Percentiles rank a stretch among this genome's conserved stretches.
Conservation (phyloP, 768 basidiomycete species). For the Gyrodon lividus region DNA sequence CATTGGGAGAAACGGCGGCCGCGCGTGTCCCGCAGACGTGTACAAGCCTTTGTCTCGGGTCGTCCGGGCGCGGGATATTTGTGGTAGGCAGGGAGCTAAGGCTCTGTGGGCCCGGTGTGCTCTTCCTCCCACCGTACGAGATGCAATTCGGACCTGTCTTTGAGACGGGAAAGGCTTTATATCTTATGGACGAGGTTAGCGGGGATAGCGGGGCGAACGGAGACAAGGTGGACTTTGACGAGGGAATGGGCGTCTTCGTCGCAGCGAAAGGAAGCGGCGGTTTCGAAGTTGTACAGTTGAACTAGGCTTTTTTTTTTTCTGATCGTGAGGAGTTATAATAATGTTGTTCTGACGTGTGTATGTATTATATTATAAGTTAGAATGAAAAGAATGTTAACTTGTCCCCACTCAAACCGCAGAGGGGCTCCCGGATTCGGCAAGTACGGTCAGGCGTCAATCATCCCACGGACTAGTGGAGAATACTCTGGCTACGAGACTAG, state of each 20-base stretch:
- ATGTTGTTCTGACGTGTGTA: neutral
- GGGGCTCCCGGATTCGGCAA: too few species aligned
- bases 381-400: neutral
- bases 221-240: conserved; percentile 30
- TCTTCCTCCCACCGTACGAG: conserved; percentile 27
- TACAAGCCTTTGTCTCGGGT: conserved; percentile 21
- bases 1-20: neutral
- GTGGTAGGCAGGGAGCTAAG: conserved; percentile 25
- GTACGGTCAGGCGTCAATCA: too few species aligned
- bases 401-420: conserved; percentile 6
- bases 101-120: conserved; percentile 22
- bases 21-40: conserved; percentile 3
- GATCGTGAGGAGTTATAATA: neutral
- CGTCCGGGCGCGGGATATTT: conserved; percentile 30
- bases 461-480: too few species aligned
- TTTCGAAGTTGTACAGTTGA: conserved; percentile 28
- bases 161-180: conserved; percentile 22
- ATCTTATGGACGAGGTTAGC: conserved; percentile 10
- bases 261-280: conserved; percentile 25
- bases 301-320: conserved; percentile 4
- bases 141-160: conserved; percentile 31
- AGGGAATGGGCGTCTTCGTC: conserved; percentile 32
- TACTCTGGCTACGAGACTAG: too few species aligned
- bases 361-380: neutral
- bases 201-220: neutral